Conservation (phyloP, 345 rosid genomes). For the Viola odorata region DNA sequence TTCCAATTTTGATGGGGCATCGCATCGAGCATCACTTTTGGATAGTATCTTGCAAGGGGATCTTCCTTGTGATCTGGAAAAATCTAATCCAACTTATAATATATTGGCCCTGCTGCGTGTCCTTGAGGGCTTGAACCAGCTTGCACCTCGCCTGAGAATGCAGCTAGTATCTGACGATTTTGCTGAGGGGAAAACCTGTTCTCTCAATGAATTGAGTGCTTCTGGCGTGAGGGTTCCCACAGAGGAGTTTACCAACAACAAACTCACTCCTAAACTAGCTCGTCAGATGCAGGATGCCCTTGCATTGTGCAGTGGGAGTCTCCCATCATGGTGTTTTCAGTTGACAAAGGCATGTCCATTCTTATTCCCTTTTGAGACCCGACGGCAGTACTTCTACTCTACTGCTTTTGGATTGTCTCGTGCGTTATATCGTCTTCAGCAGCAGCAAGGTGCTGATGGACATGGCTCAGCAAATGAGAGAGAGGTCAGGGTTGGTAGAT, state of each 20-base stretch:
- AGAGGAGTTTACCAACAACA: constrained; percentile 79
- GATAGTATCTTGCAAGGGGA: constrained; percentile 92
- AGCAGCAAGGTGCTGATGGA: constrained; percentile 99
- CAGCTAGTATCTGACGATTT: constrained; percentile 54
- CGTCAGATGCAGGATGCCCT: constrained; percentile 98
- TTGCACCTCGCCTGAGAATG: constrained; percentile 76
- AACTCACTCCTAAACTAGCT: constrained; percentile 97
- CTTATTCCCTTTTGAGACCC: constrained; percentile 95
- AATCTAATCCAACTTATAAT: constrained; percentile 82
- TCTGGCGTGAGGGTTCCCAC: constrained; percentile 51
- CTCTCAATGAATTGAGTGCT: constrained; percentile 48
- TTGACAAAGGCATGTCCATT: constrained; percentile 95
- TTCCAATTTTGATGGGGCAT: constrained; percentile 46
- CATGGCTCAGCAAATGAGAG: constrained; percentile 75
- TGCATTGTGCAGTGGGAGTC: constrained; percentile 97
- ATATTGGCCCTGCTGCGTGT: constrained; percentile 82
- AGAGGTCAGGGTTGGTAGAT: constrained; percentile 89
- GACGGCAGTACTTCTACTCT: constrained; percentile 91
- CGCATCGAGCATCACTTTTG: constrained; percentile 55
- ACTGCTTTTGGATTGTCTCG: constrained; percentile 99
- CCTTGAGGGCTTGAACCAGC: constrained; percentile 89
- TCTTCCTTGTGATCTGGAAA: constrained; percentile 93
- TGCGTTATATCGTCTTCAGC: constrained; percentile 94
- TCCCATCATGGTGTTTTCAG: constrained; percentile 97
- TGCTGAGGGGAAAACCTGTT: constrained; percentile 59